phyloP scores from a whole-genome alignment of 2,329 filamentous ascomycete genomes.

The Ascosphaera aggregata region DNA sequence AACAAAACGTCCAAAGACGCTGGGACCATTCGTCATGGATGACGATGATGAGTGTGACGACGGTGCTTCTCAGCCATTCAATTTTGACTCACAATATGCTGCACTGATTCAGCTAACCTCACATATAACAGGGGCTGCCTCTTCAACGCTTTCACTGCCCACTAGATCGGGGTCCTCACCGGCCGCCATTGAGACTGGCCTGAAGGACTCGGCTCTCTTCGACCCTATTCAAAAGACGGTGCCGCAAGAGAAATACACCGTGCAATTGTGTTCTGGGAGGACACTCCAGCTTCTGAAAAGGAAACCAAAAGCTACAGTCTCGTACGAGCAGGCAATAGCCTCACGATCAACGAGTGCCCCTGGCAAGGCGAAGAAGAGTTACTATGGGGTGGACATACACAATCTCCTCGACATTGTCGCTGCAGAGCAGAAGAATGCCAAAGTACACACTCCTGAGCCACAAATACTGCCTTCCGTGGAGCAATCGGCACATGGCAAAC shows the following conservation, averaged over 20 bases:
- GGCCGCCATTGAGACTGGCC: not conserved
- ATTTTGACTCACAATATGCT: constrained; percentile 2
- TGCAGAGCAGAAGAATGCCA: not conserved
- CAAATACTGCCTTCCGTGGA: not conserved
- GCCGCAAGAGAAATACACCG: constrained; percentile 9
- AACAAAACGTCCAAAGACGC: constrained; percentile 18
- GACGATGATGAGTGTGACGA: constrained; percentile 17
- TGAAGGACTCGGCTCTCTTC: too few relatives aligned
- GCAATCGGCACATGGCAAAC: not conserved
- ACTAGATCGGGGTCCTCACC: not conserved
- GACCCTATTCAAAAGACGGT: too few relatives aligned
- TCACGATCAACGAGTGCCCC: constrained; percentile 25
- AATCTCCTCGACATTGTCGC: constrained; percentile 49
- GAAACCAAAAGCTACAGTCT: constrained; percentile 12
- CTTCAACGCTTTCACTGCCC: not conserved
- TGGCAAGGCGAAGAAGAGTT: constrained; percentile 37
- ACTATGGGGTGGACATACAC: constrained; percentile 87
- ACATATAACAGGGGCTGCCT: constrained; percentile 1
- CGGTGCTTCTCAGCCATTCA: constrained; percentile 3
- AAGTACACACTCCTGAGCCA: not conserved
- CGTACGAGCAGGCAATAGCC: constrained; percentile 31
- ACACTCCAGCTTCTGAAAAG: constrained; percentile 20
- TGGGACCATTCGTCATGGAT: constrained; percentile 20
- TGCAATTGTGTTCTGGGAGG: constrained; percentile 27
- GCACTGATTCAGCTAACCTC: constrained; percentile 2